phyloP scores from a whole-genome alignment of 768 basidiomycete species.

The Leccinum subgranulosum region DNA sequence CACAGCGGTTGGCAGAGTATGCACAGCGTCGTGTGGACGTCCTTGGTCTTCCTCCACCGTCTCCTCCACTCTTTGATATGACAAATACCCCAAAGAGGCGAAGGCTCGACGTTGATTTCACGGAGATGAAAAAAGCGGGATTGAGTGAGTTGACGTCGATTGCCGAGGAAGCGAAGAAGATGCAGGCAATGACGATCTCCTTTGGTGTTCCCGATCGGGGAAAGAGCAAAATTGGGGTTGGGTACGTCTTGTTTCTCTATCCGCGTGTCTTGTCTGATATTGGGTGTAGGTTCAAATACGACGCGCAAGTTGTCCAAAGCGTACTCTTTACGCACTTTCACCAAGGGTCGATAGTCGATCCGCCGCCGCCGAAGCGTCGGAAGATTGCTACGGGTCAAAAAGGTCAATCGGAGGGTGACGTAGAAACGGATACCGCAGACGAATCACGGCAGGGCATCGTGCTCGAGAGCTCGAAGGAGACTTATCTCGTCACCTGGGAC shows the following conservation, averaged over 20 bases:
- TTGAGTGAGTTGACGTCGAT: slow-evolving; percentile 21
- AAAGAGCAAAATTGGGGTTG: slow-evolving; percentile 38
- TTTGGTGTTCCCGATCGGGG: slow-evolving; percentile 38
- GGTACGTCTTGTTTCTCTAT: slow-evolving; percentile 35
- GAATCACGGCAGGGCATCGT: slow-evolving; percentile 18
- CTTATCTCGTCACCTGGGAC: slow-evolving; percentile 19
- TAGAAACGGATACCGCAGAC: slow-evolving; percentile 9
- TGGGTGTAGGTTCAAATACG: slow-evolving; percentile 49
- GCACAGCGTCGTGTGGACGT: slow-evolving; percentile 55
- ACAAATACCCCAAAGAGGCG: slow-evolving; percentile 35
- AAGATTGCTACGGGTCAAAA: slow-evolving; percentile 15
- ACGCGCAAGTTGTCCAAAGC: slow-evolving; percentile 39
- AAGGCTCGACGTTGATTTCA: slow-evolving; percentile 24
- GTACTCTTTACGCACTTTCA: slow-evolving; percentile 42
- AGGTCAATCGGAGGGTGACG: slow-evolving; percentile 5
- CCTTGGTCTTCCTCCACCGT: slow-evolving; percentile 26
- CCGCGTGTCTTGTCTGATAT: background rate
- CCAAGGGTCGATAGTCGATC: slow-evolving; percentile 12
- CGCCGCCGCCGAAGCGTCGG: slow-evolving; percentile 26
- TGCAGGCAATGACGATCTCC: slow-evolving; percentile 46
- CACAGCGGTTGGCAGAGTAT: slow-evolving; percentile 68
- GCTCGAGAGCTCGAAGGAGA: slow-evolving; percentile 23
- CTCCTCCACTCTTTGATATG: slow-evolving; percentile 30
- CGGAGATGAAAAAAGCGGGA: slow-evolving; percentile 19
- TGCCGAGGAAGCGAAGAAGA: slow-evolving; percentile 38